Evolutionary conservation across 495 filamentous ascomycete genomes (phyloP).

Genomic region (Neurospora discreta): DNA sequence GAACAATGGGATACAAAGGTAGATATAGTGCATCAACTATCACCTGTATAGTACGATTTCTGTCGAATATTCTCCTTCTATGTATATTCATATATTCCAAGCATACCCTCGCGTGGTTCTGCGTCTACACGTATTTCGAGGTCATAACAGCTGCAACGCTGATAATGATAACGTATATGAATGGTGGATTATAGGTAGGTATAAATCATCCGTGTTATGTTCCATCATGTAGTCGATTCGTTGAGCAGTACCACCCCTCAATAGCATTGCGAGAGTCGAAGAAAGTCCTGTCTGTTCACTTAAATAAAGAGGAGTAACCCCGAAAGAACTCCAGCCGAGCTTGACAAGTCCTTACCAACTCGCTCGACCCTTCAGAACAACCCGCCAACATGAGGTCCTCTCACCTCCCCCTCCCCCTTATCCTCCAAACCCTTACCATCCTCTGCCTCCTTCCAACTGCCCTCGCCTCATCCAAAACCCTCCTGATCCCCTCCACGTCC

Average conservation of each 20-base stretch:
- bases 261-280: background rate
- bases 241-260: background rate
- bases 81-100: background rate
- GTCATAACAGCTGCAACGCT: background rate
- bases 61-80: background rate
- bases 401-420: background rate
- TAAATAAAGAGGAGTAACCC: background rate
- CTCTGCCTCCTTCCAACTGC: background rate
- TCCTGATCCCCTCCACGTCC: constrained; percentile 41
- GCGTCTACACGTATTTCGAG: background rate
- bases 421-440: background rate
- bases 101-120: background rate
- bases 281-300: background rate
- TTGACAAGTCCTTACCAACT: background rate
- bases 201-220: background rate
- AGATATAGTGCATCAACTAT: background rate
- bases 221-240: background rate
- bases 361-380: background rate
- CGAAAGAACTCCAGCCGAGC: background rate
- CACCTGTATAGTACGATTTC: background rate
- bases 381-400: background rate
- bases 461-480: constrained; percentile 19
- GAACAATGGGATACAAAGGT: background rate
- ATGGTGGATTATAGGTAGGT: background rate
- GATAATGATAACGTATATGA: background rate